These are phyloP conservation scores for Bipolaris bicolor DNA, from an alignment of 2,329 filamentous ascomycete genomes.

Conservation along the genomic window DNA sequence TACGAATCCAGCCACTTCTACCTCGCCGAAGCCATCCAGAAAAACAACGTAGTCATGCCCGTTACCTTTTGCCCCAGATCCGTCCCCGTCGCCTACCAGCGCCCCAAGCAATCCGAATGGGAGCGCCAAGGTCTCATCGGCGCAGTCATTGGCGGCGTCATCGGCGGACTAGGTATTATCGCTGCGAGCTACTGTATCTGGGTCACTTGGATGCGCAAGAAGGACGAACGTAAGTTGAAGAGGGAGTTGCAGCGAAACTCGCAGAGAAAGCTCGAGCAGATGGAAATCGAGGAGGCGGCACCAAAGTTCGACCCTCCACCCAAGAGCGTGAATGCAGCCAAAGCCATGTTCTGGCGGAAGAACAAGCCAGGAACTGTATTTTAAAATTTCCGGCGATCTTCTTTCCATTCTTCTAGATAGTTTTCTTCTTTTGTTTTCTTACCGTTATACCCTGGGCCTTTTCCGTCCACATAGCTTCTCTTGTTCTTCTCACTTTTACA, in stretches of 20 bases:
- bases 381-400: neutral
- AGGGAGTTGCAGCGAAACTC: slow-evolving; percentile 35
- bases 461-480: too few relatives aligned
- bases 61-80: slow-evolving; percentile 50
- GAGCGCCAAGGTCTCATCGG: slow-evolving; percentile 46
- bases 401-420: too few relatives aligned
- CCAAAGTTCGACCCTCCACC: slow-evolving; percentile 43
- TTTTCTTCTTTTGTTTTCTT: neutral
- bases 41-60: slow-evolving; percentile 52
- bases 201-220: slow-evolving; percentile 36
- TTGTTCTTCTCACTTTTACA: too few relatives aligned
- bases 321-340: slow-evolving; percentile 32
- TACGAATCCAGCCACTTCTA: slow-evolving; percentile 51
- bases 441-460: neutral
- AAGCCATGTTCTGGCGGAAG: slow-evolving; percentile 42
- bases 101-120: slow-evolving; percentile 38
- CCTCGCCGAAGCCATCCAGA: slow-evolving; percentile 49
- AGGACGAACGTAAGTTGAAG: slow-evolving; percentile 36
- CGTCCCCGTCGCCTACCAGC: slow-evolving; percentile 43
- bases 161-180: slow-evolving; percentile 44
- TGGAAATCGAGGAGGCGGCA: slow-evolving; percentile 40
- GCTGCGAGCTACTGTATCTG: slow-evolving; percentile 39
- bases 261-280: slow-evolving; percentile 39
- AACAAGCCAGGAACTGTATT: slow-evolving; percentile 20
- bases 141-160: slow-evolving; percentile 47